Base-by-base conservation (phyloP, 2,329 filamentous ascomycete species). In the Fusarium armeniacum region DNA sequence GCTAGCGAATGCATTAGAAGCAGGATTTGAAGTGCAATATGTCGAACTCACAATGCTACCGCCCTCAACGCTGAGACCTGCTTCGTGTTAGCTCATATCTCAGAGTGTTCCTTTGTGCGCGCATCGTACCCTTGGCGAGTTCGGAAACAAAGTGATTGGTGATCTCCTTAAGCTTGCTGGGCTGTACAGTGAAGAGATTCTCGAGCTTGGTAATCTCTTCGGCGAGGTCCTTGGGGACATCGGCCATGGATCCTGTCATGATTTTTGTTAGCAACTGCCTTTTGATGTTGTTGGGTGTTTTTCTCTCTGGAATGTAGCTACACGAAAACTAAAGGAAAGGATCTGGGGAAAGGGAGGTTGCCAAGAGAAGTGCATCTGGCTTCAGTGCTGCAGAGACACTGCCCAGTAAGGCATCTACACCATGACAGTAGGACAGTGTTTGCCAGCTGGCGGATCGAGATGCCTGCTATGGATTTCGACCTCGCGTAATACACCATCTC, bases 131-230 rank as follows among this genome's bases (percentile, higher is more conserved):
- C 82, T 97, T 97, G 69, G 90, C 87, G 57, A 99, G 88, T 84
- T 99, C 96, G 35, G 86, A 87, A 52, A 97, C 86, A 79, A 99
- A 99, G 80, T 97, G 95, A 55, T 92, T 85, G 43, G 93, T 95
- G 76, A 99, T 94, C 71, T 91, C 82, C 87, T 98, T 98, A 58
- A 98, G 89, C 84, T 93, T 97, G 38, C 87, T 82, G 1, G 86
- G 86, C 71, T 91, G 87, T 46, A 98, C 89, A 13, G 90, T 92
- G 81, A 99, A 97, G 56, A 91, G 81, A 61, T 94, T 87, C 83
- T 98, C 96, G 26, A 98, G 87, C 67, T 88, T 86, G 79, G 92
- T 90, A 77, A 98, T 94, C 82, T 98, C 91, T 38, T 82, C 78
- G 55, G 93, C 83, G 71, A 98, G 87, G 81, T 93, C 90, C 83